Conservation (phyloP, 805 yeast species). For the Pichia paraexigua region DNA sequence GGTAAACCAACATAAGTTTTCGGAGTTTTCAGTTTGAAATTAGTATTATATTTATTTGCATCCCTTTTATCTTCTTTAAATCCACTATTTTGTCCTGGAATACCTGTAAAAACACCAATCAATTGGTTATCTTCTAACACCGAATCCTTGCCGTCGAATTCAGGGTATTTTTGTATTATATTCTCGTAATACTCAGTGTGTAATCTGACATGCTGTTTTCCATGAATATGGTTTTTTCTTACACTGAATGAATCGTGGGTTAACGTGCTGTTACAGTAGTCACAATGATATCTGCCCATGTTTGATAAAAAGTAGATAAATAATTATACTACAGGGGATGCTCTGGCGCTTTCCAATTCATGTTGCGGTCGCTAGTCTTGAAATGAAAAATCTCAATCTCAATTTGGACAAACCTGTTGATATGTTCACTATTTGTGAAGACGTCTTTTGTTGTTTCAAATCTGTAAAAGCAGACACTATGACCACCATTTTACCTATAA, state of each 20-base stretch:
- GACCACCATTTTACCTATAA: constrained; percentile 20
- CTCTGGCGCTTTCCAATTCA: background rate
- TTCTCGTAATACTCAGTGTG: constrained; percentile 71
- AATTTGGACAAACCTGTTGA: background rate
- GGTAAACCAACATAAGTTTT: constrained; percentile 24
- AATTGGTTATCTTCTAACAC: background rate
- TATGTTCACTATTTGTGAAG: background rate
- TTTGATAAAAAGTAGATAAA: background rate
- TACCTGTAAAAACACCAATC: constrained; percentile 26
- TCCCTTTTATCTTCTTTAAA: background rate
- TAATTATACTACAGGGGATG: too few relatives aligned
- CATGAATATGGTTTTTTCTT: constrained; percentile 68
- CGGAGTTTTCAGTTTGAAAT: background rate
- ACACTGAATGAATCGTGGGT: constrained; percentile 90
- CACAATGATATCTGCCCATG: constrained; percentile 75
- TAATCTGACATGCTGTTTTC: constrained; percentile 64
- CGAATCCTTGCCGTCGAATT: background rate
- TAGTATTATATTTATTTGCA: background rate
- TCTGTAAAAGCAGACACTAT: background rate
- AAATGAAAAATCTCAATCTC: background rate
- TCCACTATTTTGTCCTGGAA: constrained; percentile 26
- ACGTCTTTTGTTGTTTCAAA: background rate
- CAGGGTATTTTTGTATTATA: constrained; percentile 14
- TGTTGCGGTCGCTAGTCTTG: background rate
- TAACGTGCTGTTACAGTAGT: constrained; percentile 63